Percentiles rank a stretch among this genome's conserved stretches.
phyloP scores from a whole-genome alignment of 371 early-diverging fungal species.

The Massospora cicadina region DNA sequence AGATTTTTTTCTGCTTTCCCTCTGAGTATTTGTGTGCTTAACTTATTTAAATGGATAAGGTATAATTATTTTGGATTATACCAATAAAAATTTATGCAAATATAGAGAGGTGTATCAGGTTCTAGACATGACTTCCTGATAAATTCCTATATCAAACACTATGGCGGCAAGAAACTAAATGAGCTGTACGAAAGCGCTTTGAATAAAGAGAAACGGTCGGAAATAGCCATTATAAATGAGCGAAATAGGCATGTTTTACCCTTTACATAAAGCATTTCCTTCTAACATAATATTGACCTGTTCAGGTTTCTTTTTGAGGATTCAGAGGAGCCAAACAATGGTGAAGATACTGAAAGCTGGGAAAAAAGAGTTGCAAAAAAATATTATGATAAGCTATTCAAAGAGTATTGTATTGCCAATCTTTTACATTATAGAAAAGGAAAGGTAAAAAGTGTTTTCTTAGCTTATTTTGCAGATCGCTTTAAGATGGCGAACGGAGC shows the following conservation, averaged over 20 bases:
- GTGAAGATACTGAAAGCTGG: constrained; percentile 30
- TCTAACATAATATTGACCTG: no score
- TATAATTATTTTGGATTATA: not conserved
- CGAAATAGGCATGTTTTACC: not conserved
- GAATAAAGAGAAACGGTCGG: not conserved
- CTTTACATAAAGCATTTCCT: no score
- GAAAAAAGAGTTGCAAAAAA: constrained; percentile 64
- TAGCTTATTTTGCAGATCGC: constrained; percentile 28
- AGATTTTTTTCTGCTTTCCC: not conserved
- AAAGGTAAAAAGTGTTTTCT: constrained; percentile 16
- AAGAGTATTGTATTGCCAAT: constrained; percentile 70
- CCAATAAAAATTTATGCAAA: not conserved
- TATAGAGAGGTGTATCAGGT: not conserved
- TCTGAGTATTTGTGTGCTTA: not conserved
- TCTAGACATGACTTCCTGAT: not conserved
- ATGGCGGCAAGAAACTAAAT: not conserved
- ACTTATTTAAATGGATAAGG: not conserved
- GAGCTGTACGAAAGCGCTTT: not conserved
- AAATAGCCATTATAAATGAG: not conserved
- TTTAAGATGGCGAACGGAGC: constrained; percentile 63
- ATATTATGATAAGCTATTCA: constrained; percentile 68
- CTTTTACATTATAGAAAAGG: constrained; percentile 53
- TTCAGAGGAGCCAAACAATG: constrained; percentile 24
- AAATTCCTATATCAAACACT: not conserved
- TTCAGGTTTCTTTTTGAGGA: constrained; percentile 20